Evolutionary conservation across 2,329 filamentous ascomycete species (phyloP), one percentile per base, ranked within the genome.

Genomic region (Ilyonectria robusta): DNA sequence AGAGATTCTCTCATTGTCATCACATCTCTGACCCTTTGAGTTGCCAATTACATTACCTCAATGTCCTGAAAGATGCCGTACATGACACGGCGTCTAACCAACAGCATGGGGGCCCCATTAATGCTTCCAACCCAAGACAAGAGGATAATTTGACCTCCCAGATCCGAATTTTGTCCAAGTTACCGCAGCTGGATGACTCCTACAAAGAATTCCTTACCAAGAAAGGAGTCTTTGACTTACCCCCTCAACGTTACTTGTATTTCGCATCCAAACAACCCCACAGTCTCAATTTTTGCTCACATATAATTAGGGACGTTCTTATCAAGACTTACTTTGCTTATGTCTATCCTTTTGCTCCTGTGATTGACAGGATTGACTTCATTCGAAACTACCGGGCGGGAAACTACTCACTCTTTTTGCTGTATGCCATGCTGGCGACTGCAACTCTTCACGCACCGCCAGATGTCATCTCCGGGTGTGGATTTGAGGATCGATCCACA

Each of bases 171-270:
- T 72, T 66, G 70, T 59, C 68, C 1, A 58, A 54, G 0, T 59
- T 53, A 1, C 44, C 51, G 0, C 65, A 63, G 9, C 35, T 70
- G 0, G 71, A 73, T 0, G 42, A 60, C 0, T n/a, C 46, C 7
- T 67, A 73, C 3, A 66, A 67, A 4, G 71, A 72, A 21, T 73
- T 66, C 26, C 69, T 73, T 26, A 15, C 53, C 1, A 69, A 60
- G 26, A 73, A 73, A 15, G 66, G 61, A 4, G 71, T 73, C 0
- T 73, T 72, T 6, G 60, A 72, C 0, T 53, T 73, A 1, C 71
- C 71, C 6, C 58, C 62, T 11, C 17, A 40, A 0, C 59, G 33
- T 8, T 23, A 61, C 2, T 59, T 70, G 71, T 51, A n/a, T 31
- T 68, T 40, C 6, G 9, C 26, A 15, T 4, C 26, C 17, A 8